Percentiles rank a stretch among this genome's conserved stretches.
phyloP scores from a whole-genome alignment of 2,329 filamentous ascomycete genomes.

The Hypoxylon sp. region DNA sequence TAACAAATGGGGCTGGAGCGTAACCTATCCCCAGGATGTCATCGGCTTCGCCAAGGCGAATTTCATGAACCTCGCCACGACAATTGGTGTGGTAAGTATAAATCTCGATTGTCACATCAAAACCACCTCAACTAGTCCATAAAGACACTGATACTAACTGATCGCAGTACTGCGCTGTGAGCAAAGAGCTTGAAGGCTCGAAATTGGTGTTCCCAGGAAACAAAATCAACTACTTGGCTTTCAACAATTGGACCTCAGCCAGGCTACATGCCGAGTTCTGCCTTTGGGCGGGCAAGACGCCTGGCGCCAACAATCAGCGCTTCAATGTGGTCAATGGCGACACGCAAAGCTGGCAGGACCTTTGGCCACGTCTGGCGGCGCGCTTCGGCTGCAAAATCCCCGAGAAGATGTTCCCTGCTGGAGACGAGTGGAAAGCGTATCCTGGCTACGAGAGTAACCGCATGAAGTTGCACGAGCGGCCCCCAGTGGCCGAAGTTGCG shows the following conservation, averaged over 20 bases:
- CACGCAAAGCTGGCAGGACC: constrained; percentile 56
- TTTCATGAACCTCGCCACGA: constrained; percentile 58
- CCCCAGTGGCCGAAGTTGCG: constrained; percentile 51
- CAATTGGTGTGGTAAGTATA: constrained; percentile 52
- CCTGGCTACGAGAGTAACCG: constrained; percentile 35
- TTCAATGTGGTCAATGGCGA: constrained; percentile 61
- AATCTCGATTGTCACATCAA: neutral
- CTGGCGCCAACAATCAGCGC: constrained; percentile 55
- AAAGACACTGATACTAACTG: neutral
- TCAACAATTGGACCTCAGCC: constrained; percentile 54
- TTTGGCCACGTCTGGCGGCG: constrained; percentile 57
- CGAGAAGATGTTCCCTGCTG: constrained; percentile 49
- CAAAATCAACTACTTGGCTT: constrained; percentile 53
- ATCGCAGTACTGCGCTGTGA: constrained; percentile 54
- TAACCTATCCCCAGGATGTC: constrained; percentile 55
- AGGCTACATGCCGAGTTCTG: constrained; percentile 55
- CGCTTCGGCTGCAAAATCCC: constrained; percentile 51
- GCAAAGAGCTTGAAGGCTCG: constrained; percentile 51
- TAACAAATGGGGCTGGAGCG: constrained; percentile 47
- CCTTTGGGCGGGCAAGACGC: constrained; percentile 52
- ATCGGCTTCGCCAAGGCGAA: constrained; percentile 53
- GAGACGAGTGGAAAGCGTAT: constrained; percentile 36
- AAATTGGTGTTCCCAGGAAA: constrained; percentile 54
- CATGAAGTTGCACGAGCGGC: constrained; percentile 45
- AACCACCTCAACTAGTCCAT: too few species aligned